phyloP scores from a whole-genome alignment of 441 rosid species.

The Croton laevigatus region DNA sequence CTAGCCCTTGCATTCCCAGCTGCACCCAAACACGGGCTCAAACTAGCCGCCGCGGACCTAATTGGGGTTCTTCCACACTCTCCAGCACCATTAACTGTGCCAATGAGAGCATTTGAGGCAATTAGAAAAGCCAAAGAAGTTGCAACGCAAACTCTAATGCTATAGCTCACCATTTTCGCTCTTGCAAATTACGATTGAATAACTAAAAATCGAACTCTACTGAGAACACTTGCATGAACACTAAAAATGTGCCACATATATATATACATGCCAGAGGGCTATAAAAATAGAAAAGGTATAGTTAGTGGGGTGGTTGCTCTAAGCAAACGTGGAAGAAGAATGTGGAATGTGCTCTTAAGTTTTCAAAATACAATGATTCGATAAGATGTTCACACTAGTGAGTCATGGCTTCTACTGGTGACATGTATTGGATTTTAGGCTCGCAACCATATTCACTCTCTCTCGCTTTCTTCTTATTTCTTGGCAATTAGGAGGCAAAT shows the following conservation, averaged over 20 bases:
- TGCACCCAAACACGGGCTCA: slow-evolving; percentile 68
- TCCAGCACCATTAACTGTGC: slow-evolving; percentile 40
- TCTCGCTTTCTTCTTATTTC: neutral
- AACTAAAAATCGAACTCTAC: neutral
- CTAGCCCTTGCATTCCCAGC: slow-evolving; percentile 45
- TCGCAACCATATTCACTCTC: neutral
- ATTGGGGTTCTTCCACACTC: slow-evolving; percentile 75
- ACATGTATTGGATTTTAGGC: neutral
- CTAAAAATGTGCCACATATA: neutral
- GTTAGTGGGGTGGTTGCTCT: slow-evolving; percentile 41
- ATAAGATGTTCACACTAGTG: neutral
- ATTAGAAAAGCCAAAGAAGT: slow-evolving; percentile 31
- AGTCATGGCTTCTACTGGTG: neutral
- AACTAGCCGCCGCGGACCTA: slow-evolving; percentile 57
- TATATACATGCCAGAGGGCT: neutral
- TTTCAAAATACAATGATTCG: slow-evolving; percentile 28
- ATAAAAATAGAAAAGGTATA: neutral
- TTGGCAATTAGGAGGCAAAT: neutral
- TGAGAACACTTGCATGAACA: neutral
- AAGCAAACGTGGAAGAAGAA: slow-evolving; percentile 29
- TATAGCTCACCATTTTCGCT: slow-evolving; percentile 24
- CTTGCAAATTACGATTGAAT: neutral
- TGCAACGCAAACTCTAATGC: slow-evolving; percentile 26
- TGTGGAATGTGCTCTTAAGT: slow-evolving; percentile 3
- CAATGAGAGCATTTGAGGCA: slow-evolving; percentile 21